Conservation (phyloP, 1,139 yeast species). For the Groenewaldozyma sp. region DNA sequence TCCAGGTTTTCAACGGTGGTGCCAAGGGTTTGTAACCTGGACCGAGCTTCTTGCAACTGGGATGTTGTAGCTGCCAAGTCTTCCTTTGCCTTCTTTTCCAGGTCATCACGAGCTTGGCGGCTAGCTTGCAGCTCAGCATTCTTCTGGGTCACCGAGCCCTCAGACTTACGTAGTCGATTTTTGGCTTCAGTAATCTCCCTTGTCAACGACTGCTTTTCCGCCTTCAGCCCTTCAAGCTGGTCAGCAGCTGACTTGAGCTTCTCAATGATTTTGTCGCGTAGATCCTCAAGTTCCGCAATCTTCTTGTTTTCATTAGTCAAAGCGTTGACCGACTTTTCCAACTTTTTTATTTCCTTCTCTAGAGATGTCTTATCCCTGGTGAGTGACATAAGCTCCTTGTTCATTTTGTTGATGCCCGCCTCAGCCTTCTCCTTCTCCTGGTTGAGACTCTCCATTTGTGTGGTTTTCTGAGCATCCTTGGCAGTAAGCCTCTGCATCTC, state of each 20-base stretch:
- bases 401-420: constrained; percentile 85
- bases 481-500: constrained; percentile 22
- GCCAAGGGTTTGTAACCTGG: constrained; percentile 3
- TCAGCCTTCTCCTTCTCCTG: constrained; percentile 62
- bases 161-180: constrained; percentile 2
- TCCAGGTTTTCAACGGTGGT: constrained; percentile 2
- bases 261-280: constrained; percentile 24
- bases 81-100: not conserved
- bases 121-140: not conserved
- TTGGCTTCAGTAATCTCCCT: constrained; percentile 3
- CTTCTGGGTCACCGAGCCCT: constrained; percentile 1
- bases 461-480: constrained; percentile 32
- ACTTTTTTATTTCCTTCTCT: constrained; percentile 36
- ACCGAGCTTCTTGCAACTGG: constrained; percentile 1
- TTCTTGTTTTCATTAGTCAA: constrained; percentile 17
- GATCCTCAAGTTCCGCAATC: constrained; percentile 20
- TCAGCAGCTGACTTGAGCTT: constrained; percentile 26
- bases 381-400: constrained; percentile 63
- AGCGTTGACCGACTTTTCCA: constrained; percentile 15
- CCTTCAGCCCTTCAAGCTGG: constrained; percentile 21
- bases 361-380: constrained; percentile 49
- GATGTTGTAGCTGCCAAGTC: not conserved
- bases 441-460: constrained; percentile 33
- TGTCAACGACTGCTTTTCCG: constrained; percentile 12
- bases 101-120: not conserved